These are phyloP conservation scores for Sporobolomyces phaffii DNA, from an alignment of 768 basidiomycete genomes.

Conservation along the genomic window DNA sequence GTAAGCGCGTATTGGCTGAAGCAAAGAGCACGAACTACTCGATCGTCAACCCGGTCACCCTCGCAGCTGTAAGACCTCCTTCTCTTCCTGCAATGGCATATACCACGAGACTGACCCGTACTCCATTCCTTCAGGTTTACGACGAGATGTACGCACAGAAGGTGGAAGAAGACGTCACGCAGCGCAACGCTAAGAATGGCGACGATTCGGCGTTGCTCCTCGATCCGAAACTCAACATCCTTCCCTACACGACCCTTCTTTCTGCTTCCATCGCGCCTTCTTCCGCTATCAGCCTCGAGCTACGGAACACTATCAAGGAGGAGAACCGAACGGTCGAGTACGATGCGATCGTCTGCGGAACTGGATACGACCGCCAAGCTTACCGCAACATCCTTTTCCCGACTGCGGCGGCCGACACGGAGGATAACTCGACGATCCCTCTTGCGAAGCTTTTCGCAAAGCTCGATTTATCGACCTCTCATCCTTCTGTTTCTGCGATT, in stretches of 20 bases:
- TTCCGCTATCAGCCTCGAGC: constrained; percentile 43
- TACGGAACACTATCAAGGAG: constrained; percentile 49
- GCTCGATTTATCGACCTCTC: not conserved
- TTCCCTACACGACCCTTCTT: constrained; percentile 43
- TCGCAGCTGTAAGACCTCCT: constrained; percentile 42
- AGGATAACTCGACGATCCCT: constrained; percentile 39
- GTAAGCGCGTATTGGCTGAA: constrained; percentile 49
- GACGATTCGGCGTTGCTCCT: constrained; percentile 42
- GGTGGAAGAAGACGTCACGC: constrained; percentile 51
- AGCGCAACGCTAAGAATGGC: constrained; percentile 42
- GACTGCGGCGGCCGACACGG: constrained; percentile 49
- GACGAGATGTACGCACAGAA: constrained; percentile 55
- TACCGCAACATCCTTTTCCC: constrained; percentile 48
- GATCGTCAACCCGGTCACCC: constrained; percentile 53
- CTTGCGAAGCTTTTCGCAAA: constrained; percentile 10
- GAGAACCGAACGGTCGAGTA: constrained; percentile 47
- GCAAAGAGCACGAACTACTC: constrained; percentile 56
- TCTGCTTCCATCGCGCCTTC: constrained; percentile 1
- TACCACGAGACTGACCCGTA: not conserved
- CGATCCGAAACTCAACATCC: constrained; percentile 49
- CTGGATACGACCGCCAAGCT: constrained; percentile 54
- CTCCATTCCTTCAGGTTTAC: constrained; percentile 48
- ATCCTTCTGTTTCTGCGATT: not conserved
- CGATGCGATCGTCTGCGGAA: constrained; percentile 55
- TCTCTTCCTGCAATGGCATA: constrained; percentile 44